Base-by-base conservation (phyloP, 75 land plant genomes). In the Pinus tabuliformis region DNA sequence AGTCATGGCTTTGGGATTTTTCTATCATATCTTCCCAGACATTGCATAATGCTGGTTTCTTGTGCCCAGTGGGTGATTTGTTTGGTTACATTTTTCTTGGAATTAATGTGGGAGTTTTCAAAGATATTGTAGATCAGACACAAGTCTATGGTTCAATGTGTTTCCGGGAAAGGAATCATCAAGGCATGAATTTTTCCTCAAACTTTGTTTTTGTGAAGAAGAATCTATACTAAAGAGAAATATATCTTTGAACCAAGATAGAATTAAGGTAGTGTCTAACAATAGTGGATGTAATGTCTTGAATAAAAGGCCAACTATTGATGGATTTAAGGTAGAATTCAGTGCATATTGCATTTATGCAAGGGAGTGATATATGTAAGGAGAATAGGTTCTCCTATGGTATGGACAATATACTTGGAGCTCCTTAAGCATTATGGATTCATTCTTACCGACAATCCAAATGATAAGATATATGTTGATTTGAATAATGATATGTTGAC, bases 51-150 rank as follows among this genome's bases (percentile, higher is more conserved):
- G 99, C 97, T 80, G 99, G 97, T n/a, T 91, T 91, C 64, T 77
- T 96, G n/a, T 96, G 99, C 81, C 97, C 97, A 56, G 82, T 96
- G 54, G 99, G 99, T 42, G 99, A 96, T 76, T 80, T 94, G 28
- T 93, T 91, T 80, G 94, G 94, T 68, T 96, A 96, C 81, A 90
- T 87, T 64, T 83, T 90, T 37, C 92, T 94, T 26, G 91, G 86
- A 37, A 81, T 73, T 33, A 15, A 24, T 26, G 37, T 6, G 16
- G 39, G 57, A 42, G 17, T 24, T 24, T 17, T 17, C 3, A 73
- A 77, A 30, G 57, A 52, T 62, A 11, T 14, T 68, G 36, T n/a
- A 21, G 58, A 57, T 42, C 30, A 68, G 26, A 22, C 30, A 9
- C 73, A 63, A 3, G 14, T 26, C 15, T 17, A 33, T 22, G 20